Conservation (phyloP, 139 green algal species). For the Tetradesmus obliquus region DNA sequence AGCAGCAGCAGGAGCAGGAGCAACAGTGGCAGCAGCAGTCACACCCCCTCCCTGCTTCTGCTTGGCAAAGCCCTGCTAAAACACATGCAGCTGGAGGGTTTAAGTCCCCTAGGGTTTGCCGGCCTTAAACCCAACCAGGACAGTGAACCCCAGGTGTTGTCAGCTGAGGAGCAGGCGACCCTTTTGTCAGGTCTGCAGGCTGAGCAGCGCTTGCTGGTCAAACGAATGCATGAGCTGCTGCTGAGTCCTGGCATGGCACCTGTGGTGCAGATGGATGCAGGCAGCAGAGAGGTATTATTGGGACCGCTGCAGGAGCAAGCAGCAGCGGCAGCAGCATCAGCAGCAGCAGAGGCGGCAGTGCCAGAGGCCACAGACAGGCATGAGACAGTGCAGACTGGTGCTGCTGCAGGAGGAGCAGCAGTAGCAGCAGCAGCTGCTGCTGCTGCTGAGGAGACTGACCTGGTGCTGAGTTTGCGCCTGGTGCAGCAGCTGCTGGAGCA, state of each 20-base stretch:
- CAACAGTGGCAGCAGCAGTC: not conserved
- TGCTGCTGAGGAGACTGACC: not conserved
- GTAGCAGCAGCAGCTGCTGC: not conserved
- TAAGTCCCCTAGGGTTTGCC: conserved; percentile 25
- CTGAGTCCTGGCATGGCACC: not conserved
- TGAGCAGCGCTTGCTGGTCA: not conserved
- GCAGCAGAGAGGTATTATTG: conserved; percentile 5
- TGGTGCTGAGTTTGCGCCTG: not conserved
- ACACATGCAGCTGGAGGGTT: conserved; percentile 42
- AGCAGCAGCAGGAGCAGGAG: not conserved
- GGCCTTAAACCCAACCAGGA: not conserved
- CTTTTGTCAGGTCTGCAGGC: conserved; percentile 20
- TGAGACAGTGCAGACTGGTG: not conserved
- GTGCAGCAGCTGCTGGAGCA: conserved; percentile 20
- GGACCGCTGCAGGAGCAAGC: not conserved
- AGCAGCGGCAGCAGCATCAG: not conserved
- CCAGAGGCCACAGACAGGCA: not conserved
- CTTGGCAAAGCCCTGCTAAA: not conserved
- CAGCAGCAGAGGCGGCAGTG: not conserved
- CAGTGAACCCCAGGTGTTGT: not conserved
- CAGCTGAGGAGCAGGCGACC: not conserved
- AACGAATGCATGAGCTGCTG: conserved; percentile 22
- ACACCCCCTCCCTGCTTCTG: not conserved
- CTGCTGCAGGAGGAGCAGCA: not conserved
- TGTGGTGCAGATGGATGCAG: conserved; percentile 6